Percentiles rank a stretch among this genome's conserved stretches.
These are phyloP conservation scores for Fusarium udum DNA, from an alignment of 2,329 filamentous ascomycete species.

Conservation along the genomic window DNA sequence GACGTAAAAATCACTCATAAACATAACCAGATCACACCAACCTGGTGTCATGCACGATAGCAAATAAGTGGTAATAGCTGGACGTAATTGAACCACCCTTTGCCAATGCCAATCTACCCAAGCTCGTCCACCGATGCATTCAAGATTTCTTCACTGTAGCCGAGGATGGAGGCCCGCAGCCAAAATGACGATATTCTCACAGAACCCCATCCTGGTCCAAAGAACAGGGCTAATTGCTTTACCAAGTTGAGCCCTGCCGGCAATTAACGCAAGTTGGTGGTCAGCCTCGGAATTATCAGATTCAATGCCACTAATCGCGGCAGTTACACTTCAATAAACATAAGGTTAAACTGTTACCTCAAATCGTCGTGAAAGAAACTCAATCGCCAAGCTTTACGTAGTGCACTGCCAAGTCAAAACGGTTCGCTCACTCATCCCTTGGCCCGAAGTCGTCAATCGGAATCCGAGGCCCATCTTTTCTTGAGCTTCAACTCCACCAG, in stretches of 20 bases:
- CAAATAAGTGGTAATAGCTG: too few species aligned
- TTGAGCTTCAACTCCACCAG: neutral
- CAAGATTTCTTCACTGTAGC: neutral
- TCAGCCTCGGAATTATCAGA: neutral
- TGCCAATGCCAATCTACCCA: too few species aligned
- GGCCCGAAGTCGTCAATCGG: conserved; percentile 16
- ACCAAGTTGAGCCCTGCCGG: neutral
- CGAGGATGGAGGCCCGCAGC: neutral
- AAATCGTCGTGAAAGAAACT: neutral
- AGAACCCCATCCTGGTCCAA: neutral
- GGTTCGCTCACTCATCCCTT: neutral
- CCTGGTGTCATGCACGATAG: accelerated
- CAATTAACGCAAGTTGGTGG: neutral
- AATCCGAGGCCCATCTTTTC: neutral
- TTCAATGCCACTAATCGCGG: neutral
- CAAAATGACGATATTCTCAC: neutral
- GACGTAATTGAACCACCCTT: neutral
- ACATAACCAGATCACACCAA: accelerated
- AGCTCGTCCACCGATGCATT: neutral
- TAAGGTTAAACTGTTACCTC: neutral
- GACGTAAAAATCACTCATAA: accelerated
- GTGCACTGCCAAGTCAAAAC: conserved; percentile 4
- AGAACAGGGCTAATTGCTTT: neutral
- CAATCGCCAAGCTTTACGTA: conserved; percentile 14
- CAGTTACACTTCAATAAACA: neutral